Percentiles rank a stretch among this genome's conserved stretches.
These are phyloP conservation scores for Vanrija sp. DNA, from an alignment of 1,284 basidiomycete genomes.

Conservation along the genomic window DNA sequence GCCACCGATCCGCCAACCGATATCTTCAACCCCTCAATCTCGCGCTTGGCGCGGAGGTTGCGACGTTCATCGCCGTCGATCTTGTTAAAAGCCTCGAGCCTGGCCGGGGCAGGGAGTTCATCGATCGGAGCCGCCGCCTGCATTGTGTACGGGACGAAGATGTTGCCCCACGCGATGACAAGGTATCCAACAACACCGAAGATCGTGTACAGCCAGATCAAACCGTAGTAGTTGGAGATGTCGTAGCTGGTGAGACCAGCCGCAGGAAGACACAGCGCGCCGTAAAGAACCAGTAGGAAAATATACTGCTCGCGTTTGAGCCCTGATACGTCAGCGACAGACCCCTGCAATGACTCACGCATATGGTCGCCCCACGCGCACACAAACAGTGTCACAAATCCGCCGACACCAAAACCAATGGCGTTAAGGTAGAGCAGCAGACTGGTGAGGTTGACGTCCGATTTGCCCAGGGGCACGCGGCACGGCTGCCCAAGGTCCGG, in stretches of 20 bases:
- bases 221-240: conserved; percentile 3
- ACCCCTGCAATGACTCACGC: background rate
- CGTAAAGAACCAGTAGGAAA: conserved; percentile 2
- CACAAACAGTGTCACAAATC: conserved; percentile 4
- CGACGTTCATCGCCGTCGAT: background rate
- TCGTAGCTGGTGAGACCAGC: conserved; percentile 8
- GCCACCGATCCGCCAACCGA: background rate
- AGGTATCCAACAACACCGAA: conserved; percentile 8
- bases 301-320: conserved; percentile 11
- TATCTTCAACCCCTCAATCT: conserved; percentile 7
- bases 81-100: background rate
- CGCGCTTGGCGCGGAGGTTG: background rate
- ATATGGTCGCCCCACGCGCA: conserved; percentile 11
- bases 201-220: conserved; percentile 3
- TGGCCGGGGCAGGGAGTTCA: background rate
- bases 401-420: conserved; percentile 5
- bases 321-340: background rate
- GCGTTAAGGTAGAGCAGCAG: conserved; percentile 10
- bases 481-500: background rate
- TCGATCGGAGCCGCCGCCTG: conserved; percentile 3
- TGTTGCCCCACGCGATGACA: conserved; percentile 8
- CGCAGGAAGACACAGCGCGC: conserved; percentile 6
- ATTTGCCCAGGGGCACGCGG: conserved; percentile 2
- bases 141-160: conserved; percentile 11
- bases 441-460: conserved; percentile 8